Percentiles rank a stretch among this genome's conserved stretches.
Conservation (phyloP, 495 filamentous ascomycete species). For the Xylaria bambusicola region DNA sequence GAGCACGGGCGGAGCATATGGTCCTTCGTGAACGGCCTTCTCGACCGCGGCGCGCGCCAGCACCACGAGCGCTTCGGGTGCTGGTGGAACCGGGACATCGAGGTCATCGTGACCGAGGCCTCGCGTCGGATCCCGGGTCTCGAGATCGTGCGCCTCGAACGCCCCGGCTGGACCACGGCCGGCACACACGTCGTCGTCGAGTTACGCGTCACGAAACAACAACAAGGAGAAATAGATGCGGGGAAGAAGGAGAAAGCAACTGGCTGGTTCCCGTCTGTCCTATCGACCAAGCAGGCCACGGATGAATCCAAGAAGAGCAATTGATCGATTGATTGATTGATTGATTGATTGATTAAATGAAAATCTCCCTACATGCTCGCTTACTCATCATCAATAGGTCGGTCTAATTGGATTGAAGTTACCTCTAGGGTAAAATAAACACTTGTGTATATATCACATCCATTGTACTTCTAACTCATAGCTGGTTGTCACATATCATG, state of each 20-base stretch:
- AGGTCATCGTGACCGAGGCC: conserved; percentile 61
- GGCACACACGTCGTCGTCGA: conserved; percentile 62
- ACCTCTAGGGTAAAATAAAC: too few relatives aligned
- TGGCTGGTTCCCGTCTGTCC: conserved; percentile 19
- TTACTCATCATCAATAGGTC: too few relatives aligned
- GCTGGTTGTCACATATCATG: background rate
- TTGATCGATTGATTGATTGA: too few relatives aligned
- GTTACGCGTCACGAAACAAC: conserved; percentile 43
- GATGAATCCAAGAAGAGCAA: conserved; percentile 20
- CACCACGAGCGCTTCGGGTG: conserved; percentile 89
- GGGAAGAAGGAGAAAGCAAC: background rate
- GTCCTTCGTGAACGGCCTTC: conserved; percentile 71
- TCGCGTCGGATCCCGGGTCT: conserved; percentile 67
- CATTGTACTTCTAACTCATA: background rate
- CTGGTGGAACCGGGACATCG: conserved; percentile 97
- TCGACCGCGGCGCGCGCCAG: conserved; percentile 74
- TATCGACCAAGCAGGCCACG: conserved; percentile 11
- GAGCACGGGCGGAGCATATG: conserved; percentile 87
- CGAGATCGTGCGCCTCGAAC: conserved; percentile 69
- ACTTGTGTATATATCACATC: background rate
- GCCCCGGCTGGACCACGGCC: conserved; percentile 64
- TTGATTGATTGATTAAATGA: too few relatives aligned
- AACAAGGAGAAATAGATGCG: background rate
- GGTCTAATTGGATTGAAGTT: too few relatives aligned
- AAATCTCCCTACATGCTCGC: too few relatives aligned